A percentile compares a stretch with the other conserved stretches of the same genome.
These are phyloP conservation scores for Besnoitia besnoiti DNA, from an alignment of 169 alveolate genomes.

Conservation along the genomic window DNA sequence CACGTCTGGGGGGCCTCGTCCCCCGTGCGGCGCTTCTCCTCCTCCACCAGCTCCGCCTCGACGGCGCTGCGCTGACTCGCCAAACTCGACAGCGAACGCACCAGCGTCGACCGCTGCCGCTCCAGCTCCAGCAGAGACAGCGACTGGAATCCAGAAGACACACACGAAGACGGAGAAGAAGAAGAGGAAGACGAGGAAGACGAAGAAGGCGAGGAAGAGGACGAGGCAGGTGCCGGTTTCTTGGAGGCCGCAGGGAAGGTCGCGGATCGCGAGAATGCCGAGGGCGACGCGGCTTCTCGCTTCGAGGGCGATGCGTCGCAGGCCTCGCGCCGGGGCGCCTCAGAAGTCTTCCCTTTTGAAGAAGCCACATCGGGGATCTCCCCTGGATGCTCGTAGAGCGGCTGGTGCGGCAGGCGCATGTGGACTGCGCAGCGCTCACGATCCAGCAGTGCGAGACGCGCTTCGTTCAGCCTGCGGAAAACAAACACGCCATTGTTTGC, in stretches of 20 bases:
- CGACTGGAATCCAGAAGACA: background rate
- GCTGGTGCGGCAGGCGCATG: slow-evolving; percentile 58
- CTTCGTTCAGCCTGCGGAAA: slow-evolving; percentile 57
- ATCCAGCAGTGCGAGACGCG: slow-evolving; percentile 59
- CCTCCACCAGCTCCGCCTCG: background rate
- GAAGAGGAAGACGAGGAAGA: background rate
- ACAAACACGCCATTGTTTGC: background rate
- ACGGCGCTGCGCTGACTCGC: background rate
- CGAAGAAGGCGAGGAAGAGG: background rate
- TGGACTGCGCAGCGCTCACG: slow-evolving; percentile 46
- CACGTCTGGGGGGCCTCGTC: background rate
- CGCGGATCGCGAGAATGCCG: too few species aligned
- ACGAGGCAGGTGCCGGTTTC: too few species aligned
- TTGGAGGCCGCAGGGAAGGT: too few species aligned
- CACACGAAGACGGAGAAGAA: background rate
- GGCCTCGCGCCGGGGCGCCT: slow-evolving; percentile 14
- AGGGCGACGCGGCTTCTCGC: slow-evolving; percentile 1
- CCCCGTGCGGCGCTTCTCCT: background rate
- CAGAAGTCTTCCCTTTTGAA: slow-evolving; percentile 8
- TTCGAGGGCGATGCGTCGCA: background rate
- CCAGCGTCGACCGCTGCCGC: slow-evolving; percentile 54
- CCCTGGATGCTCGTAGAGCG: slow-evolving; percentile 63
- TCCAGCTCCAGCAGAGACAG: slow-evolving; percentile 37
- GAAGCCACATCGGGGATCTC: slow-evolving; percentile 30
- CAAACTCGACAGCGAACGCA: slow-evolving; percentile 61